phyloP scores from a whole-genome alignment of 225 moss, liverwort and hornwort genomes.

The Sphagnum contortum region DNA sequence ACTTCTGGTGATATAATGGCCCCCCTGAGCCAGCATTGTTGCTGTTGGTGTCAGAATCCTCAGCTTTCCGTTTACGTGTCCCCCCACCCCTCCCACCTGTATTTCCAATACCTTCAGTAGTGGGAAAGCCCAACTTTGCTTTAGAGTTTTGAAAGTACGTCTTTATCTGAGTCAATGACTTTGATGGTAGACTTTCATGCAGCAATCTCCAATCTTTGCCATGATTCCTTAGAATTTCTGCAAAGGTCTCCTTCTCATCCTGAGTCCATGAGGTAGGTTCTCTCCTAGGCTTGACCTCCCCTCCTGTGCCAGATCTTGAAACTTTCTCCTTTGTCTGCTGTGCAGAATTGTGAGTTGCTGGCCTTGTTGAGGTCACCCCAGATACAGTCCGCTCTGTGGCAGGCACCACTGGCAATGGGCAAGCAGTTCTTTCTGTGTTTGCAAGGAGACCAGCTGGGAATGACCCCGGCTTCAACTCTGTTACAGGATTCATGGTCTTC shows the following conservation, averaged over 20 bases:
- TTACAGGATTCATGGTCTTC: conserved; percentile 24
- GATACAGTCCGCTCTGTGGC: conserved; percentile 20
- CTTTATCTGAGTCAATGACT: conserved; percentile 94
- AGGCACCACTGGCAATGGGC: conserved; percentile 15
- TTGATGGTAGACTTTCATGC: conserved; percentile 77
- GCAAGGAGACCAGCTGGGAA: conserved; percentile 33
- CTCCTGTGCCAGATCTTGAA: conserved; percentile 23
- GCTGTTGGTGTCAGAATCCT: conserved; percentile 74
- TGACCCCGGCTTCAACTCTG: conserved; percentile 34
- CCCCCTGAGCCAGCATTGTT: conserved; percentile 61
- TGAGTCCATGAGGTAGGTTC: conserved; percentile 98
- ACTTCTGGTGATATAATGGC: conserved; percentile 38
- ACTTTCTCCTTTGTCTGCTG: conserved; percentile 42
- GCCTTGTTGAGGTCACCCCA: conserved; percentile 19
- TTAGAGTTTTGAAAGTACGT: conserved; percentile 98
- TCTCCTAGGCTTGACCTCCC: conserved; percentile 72
- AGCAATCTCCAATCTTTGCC: conserved; percentile 79
- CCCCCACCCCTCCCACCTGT: conserved; percentile 36
- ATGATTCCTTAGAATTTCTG: conserved; percentile 71
- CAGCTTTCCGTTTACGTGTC: conserved; percentile 60
- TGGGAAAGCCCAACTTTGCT: conserved; percentile 77
- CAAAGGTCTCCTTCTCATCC: conserved; percentile 90
- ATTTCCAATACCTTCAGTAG: conserved; percentile 47
- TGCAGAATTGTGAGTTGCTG: conserved; percentile 21
- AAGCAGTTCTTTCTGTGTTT: conserved; percentile 28